A percentile compares a stretch with the other conserved stretches of the same genome.
phyloP scores from a whole-genome alignment of 345 rosid species.

The Corymbia maculata region DNA sequence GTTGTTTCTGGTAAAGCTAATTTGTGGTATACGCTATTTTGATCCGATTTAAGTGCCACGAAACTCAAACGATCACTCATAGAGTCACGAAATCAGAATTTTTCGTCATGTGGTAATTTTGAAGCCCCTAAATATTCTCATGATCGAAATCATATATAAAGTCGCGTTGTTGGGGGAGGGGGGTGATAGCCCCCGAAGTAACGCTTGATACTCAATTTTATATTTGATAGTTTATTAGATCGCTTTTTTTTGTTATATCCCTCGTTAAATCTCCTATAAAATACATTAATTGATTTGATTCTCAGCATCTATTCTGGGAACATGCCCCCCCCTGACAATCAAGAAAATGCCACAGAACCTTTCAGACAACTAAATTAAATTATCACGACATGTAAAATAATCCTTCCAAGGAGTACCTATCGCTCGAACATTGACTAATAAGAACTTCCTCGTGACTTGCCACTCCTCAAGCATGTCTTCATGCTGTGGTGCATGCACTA shows the following conservation, averaged over 20 bases:
- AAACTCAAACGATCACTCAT: not conserved
- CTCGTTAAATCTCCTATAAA: not conserved
- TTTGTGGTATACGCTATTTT: not conserved
- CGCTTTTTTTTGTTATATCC: not conserved
- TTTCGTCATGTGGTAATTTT: not conserved
- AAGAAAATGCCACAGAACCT: not conserved
- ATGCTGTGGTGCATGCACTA: not conserved
- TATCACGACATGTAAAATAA: not conserved
- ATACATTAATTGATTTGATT: not conserved
- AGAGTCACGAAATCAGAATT: not conserved
- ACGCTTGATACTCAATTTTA: not conserved
- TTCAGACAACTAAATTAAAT: not conserved
- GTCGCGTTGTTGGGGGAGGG: no score
- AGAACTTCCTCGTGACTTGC: not conserved
- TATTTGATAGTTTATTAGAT: not conserved
- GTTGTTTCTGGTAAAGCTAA: not conserved
- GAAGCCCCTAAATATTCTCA: not conserved
- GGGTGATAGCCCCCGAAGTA: not conserved
- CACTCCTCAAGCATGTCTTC: not conserved
- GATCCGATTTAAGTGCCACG: not conserved
- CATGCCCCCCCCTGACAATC: not conserved
- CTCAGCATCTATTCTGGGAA: not conserved
- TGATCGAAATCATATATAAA: not conserved
- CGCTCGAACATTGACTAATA: not conserved
- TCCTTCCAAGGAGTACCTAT: not conserved